phyloP scores from a whole-genome alignment of 495 filamentous ascomycete species.

The Halenospora varia region DNA sequence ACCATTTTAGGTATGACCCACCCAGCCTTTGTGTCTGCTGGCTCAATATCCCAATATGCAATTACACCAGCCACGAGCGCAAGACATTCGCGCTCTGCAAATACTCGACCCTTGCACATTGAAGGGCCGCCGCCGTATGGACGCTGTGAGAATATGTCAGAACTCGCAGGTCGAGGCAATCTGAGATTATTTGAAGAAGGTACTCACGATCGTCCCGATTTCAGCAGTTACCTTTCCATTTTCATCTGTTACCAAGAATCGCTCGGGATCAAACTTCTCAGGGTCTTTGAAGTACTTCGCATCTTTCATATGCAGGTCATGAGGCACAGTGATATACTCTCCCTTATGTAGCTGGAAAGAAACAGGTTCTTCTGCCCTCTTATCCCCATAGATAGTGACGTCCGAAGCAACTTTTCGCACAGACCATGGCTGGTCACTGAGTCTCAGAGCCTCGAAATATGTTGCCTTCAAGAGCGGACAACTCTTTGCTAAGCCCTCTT shows the following conservation, averaged over 20 bases:
- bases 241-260: constrained; percentile 43
- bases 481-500: constrained; percentile 36
- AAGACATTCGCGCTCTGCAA: constrained; percentile 33
- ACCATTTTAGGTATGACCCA: constrained; percentile 30
- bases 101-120: constrained; percentile 31
- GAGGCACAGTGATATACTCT: constrained; percentile 43
- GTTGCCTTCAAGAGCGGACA: constrained; percentile 51
- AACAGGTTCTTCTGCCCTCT: background rate
- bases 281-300: constrained; percentile 44
- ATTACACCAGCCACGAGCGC: constrained; percentile 34
- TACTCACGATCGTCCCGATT: constrained; percentile 28
- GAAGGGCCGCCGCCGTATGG: constrained; percentile 36
- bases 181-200: background rate
- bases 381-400: constrained; percentile 9
- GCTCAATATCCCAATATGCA: constrained; percentile 36
- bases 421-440: constrained; percentile 44
- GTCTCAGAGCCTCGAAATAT: constrained; percentile 50
- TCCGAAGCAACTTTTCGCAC: constrained; percentile 19
- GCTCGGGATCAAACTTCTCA: constrained; percentile 44
- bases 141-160: too few relatives aligned
- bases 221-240: constrained; percentile 26
- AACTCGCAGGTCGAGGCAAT: background rate
- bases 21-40: constrained; percentile 17
- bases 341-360: constrained; percentile 45
- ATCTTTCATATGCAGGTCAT: constrained; percentile 47